Evolutionary conservation across 2,329 filamentous ascomycete species (phyloP).

Genomic region (Colletotrichum coccodes): DNA sequence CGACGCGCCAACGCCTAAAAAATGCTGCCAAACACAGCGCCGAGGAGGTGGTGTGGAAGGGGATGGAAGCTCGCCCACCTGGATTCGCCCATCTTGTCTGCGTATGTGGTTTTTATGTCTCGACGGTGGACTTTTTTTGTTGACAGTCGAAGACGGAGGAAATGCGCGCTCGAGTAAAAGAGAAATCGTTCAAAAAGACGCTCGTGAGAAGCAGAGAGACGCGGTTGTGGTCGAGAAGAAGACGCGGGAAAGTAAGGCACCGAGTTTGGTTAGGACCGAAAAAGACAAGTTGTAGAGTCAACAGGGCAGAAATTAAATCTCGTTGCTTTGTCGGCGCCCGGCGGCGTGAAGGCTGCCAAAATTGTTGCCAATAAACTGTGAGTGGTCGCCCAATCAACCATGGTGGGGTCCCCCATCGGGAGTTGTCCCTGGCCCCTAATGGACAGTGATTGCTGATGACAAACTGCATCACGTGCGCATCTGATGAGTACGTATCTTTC

Average conservation of each 20-base stretch:
- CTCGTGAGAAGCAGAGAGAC: conserved; percentile 22
- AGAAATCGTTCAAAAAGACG: conserved; percentile 21
- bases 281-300: conserved; percentile 21
- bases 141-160: not conserved
- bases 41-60: conserved; percentile 6
- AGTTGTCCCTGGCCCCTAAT: conserved; percentile 4
- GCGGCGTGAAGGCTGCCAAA: conserved; percentile 33
- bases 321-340: conserved; percentile 36
- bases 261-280: conserved; percentile 21
- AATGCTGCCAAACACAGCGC: not conserved
- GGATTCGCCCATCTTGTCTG: conserved; percentile 70
- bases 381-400: conserved; percentile 53
- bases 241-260: conserved; percentile 18
- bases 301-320: conserved; percentile 38
- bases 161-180: conserved; percentile 12
- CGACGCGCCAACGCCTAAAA: not conserved
- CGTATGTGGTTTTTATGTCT: conserved; percentile 18
- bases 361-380: conserved; percentile 33
- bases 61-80: conserved; percentile 52
- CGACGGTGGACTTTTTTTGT: not conserved
- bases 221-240: conserved; percentile 21
- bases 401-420: conserved; percentile 38
- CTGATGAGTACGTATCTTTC: not conserved
- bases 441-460: not conserved
- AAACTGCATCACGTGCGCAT: not conserved